Conservation (phyloP, 345 rosid genomes). For the Camelina laxa region DNA sequence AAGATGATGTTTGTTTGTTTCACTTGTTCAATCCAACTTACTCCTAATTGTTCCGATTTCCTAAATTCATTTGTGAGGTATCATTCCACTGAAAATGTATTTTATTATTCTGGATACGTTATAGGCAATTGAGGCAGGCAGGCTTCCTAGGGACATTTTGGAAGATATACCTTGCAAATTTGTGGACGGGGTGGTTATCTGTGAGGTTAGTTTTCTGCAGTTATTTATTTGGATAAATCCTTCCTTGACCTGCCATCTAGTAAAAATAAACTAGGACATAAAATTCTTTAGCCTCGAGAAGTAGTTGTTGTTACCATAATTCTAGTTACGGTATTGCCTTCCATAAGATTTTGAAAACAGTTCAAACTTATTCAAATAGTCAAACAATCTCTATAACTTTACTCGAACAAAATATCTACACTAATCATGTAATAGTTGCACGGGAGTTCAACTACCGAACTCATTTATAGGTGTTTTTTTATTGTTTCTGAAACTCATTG, state of each 20-base stretch:
- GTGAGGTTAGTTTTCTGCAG: slow-evolving; percentile 68
- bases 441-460: background rate
- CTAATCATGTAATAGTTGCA: background rate
- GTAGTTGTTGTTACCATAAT: slow-evolving; percentile 6
- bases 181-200: slow-evolving; percentile 68
- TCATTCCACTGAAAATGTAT: slow-evolving; percentile 18
- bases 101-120: slow-evolving; percentile 14
- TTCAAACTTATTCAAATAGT: background rate
- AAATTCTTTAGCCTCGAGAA: background rate
- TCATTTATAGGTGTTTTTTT: slow-evolving; percentile 7
- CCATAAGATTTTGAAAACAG: slow-evolving; percentile 32
- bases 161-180: slow-evolving; percentile 80
- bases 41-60: background rate
- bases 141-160: slow-evolving; percentile 81
- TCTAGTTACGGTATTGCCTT: slow-evolving; percentile 9
- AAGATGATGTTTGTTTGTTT: slow-evolving; percentile 1
- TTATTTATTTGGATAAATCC: slow-evolving; percentile 12
- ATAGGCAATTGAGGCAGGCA: slow-evolving; percentile 93
- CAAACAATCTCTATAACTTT: background rate
- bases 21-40: background rate
- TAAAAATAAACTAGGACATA: slow-evolving; percentile 7
- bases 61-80: slow-evolving; percentile 12
- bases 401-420: background rate
- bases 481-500: slow-evolving; percentile 29
- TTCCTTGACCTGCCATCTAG: slow-evolving; percentile 16